These are phyloP conservation scores for Tagetes erecta DNA, from an alignment of 129 eudicot species.

Conservation along the genomic window DNA sequence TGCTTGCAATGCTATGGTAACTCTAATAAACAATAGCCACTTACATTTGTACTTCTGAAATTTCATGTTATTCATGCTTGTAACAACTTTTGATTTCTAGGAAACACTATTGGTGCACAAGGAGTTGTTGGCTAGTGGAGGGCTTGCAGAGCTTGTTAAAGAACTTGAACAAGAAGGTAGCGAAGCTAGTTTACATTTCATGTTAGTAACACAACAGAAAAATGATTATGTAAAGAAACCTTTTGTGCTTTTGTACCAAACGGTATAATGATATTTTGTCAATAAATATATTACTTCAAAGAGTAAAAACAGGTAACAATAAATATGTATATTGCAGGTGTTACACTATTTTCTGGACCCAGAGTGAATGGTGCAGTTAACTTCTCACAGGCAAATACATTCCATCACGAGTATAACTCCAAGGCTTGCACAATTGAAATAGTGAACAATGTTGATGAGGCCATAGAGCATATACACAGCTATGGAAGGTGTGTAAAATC, in stretches of 20 bases:
- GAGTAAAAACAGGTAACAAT: slow-evolving; percentile 2
- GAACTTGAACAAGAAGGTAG: slow-evolving; percentile 70
- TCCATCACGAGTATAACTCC: slow-evolving; percentile 73
- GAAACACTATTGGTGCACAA: slow-evolving; percentile 92
- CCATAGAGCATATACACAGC: slow-evolving; percentile 72
- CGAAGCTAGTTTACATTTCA: neutral
- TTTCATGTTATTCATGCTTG: neutral
- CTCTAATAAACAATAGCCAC: neutral
- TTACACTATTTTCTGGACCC: slow-evolving; percentile 80
- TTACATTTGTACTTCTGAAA: slow-evolving; percentile 1
- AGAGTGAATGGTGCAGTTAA: slow-evolving; percentile 50
- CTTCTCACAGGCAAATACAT: slow-evolving; percentile 53
- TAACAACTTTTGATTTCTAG: slow-evolving; percentile 31
- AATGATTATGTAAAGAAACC: slow-evolving; percentile 11
- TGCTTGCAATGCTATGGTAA: slow-evolving; percentile 97
- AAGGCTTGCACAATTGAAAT: slow-evolving; percentile 83
- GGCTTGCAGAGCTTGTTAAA: slow-evolving; percentile 54
- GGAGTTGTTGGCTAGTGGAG: slow-evolving; percentile 58
- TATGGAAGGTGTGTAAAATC: slow-evolving; percentile 69
- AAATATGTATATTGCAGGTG: slow-evolving; percentile 50
- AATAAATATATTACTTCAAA: neutral
- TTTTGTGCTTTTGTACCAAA: neutral
- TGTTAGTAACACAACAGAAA: neutral
- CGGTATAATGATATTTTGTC: neutral
- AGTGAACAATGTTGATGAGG: slow-evolving; percentile 72